Conservation (phyloP, 768 basidiomycete species). For the Termitomyces sp. region DNA sequence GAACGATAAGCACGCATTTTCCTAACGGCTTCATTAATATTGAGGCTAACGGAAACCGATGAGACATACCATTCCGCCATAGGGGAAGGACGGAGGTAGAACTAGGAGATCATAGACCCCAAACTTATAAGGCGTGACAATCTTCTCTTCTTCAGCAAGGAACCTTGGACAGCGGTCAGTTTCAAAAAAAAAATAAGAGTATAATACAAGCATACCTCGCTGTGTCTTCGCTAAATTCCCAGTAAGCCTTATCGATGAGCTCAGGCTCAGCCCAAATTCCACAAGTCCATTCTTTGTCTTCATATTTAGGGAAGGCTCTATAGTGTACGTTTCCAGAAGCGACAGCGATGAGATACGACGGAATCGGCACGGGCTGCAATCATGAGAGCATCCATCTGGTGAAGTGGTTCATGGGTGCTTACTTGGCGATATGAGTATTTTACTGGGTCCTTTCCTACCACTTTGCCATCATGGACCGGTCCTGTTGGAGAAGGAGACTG, state of each 20-base stretch:
- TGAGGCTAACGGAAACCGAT: not conserved
- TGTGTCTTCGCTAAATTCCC: conserved; percentile 90
- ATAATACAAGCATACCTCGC: conserved; percentile 42
- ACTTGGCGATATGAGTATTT: conserved; percentile 79
- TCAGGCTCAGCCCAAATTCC: conserved; percentile 94
- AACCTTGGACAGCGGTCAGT: conserved; percentile 43
- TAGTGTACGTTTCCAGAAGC: conserved; percentile 82
- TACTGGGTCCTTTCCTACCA: conserved; percentile 67
- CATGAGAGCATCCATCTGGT: not conserved
- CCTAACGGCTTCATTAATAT: conserved; percentile 35
- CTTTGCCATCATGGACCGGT: conserved; percentile 67
- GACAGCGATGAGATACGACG: conserved; percentile 90
- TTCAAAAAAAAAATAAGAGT: not conserved
- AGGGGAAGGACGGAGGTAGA: conserved; percentile 89
- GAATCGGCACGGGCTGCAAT: conserved; percentile 72
- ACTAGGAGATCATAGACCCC: conserved; percentile 88
- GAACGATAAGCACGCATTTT: conserved; percentile 87
- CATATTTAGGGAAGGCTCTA: conserved; percentile 50
- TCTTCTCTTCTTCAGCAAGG: conserved; percentile 67
- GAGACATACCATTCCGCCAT: conserved; percentile 69
- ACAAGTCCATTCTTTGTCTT: conserved; percentile 69
- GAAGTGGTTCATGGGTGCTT: conserved; percentile 11
- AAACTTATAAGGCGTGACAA: conserved; percentile 74
- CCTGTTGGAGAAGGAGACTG: conserved; percentile 70
- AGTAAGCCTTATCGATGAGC: conserved; percentile 66